Conservation (phyloP, 495 filamentous ascomycete species). For the Daldinia caldariorum region DNA sequence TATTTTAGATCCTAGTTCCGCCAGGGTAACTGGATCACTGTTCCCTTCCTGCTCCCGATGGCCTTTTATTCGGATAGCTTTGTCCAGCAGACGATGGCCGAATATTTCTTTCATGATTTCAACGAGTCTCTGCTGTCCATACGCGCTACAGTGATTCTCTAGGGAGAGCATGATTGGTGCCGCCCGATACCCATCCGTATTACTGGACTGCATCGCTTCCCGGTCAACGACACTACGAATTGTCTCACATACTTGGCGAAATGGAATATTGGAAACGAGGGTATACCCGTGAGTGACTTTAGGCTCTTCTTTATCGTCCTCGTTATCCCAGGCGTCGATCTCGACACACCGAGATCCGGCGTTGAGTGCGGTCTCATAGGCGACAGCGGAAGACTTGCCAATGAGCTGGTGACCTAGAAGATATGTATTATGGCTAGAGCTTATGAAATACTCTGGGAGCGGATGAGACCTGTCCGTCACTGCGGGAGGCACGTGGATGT, state of each 20-base stretch:
- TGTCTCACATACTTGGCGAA: constrained; percentile 62
- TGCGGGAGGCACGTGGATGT: constrained; percentile 55
- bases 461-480: constrained; percentile 58
- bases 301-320: constrained; percentile 58
- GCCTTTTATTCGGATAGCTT: constrained; percentile 56
- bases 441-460: constrained; percentile 65
- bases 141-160: constrained; percentile 61
- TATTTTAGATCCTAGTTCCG: constrained; percentile 61
- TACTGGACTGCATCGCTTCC: constrained; percentile 49
- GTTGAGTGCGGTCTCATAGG: constrained; percentile 60
- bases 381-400: constrained; percentile 56
- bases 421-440: constrained; percentile 62
- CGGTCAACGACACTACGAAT: constrained; percentile 60
- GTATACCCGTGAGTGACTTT: constrained; percentile 68
- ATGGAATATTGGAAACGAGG: constrained; percentile 63
- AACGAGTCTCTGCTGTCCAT: constrained; percentile 60
- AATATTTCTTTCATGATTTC: constrained; percentile 65
- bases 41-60: constrained; percentile 51
- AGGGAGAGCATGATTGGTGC: constrained; percentile 63
- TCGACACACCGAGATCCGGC: constrained; percentile 66
- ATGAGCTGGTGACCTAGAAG: constrained; percentile 64
- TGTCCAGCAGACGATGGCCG: constrained; percentile 60
- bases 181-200: constrained; percentile 48
- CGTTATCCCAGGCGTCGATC: constrained; percentile 66
- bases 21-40: constrained; percentile 55